Base-by-base conservation (phyloP, 2,329 filamentous ascomycete species). In the Incumbomyces lentus region DNA sequence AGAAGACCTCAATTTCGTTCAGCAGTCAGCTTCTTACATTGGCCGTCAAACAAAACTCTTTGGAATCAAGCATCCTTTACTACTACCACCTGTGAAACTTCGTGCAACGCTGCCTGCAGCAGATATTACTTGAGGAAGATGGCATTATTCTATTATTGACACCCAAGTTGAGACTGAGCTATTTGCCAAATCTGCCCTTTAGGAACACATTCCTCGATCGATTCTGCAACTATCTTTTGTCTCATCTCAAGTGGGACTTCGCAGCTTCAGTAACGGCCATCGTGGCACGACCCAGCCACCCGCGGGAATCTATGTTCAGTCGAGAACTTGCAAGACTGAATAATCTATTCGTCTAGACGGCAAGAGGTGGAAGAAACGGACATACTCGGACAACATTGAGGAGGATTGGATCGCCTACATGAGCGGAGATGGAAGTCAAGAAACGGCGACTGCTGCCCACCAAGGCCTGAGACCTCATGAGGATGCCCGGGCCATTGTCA, bases 401-500 rank as follows among this genome's bases (percentile, higher is more conserved):
- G 13, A 16, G 12, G 17, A 17, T n/a, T 26, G n/a, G 12, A 37
- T 40, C 40, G 52, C 52, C 44, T 52, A 54, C 40, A 58, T 57
- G 55, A 59, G 49, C 49, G 44, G 18, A 16, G 42, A 57, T 55
- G 55, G 39, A 29, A 12, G 29, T 8, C 37, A 50, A 46, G 39
- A 37, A 30, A 39, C 49, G 47, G 44, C 49, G 39, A 47, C 62
- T 52, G 55, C 55, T 54, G 62, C 61, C 48, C 55, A 58, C 44
- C 56, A 53, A 37, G 63, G 62, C 44, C 63, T 76, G 49, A 67
- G 70, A 52, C 70, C 75, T 29, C 66, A 71, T 53, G 65, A 68
- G 52, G 71, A 81, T 60, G 75, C 78, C 14, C 73, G 84, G 53
- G 68, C 76, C 48, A 70, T 88, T 46, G 72, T 93, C 51, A 81